These are phyloP conservation scores for Omphalotus guepiniiformis DNA, from an alignment of 768 basidiomycete genomes.

Conservation along the genomic window DNA sequence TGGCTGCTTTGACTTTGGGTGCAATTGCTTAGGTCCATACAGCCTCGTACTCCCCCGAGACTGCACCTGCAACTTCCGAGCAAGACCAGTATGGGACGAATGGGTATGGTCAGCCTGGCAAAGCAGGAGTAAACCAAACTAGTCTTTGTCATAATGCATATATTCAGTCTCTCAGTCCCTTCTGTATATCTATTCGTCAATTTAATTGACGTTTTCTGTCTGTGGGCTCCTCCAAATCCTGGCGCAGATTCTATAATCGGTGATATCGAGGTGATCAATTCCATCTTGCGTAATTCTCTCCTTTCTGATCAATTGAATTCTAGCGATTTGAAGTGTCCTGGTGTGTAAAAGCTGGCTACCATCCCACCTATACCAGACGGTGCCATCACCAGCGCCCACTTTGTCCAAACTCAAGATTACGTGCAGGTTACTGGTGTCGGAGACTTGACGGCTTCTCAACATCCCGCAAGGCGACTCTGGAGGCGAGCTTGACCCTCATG, in stretches of 20 bases:
- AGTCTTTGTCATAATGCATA: constrained; percentile 67
- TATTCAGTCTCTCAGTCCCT: constrained; percentile 34
- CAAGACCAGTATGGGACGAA: constrained; percentile 62
- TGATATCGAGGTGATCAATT: constrained; percentile 23
- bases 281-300: too few species aligned
- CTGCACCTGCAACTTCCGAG: constrained; percentile 44
- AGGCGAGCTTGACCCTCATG: constrained; percentile 51
- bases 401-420: constrained; percentile 55
- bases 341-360: constrained; percentile 49
- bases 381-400: constrained; percentile 25
- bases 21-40: constrained; percentile 34
- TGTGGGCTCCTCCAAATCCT: constrained; percentile 32
- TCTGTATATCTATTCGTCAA: constrained; percentile 23
- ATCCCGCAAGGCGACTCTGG: constrained; percentile 47
- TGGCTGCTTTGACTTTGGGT: too few species aligned
- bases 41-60: constrained; percentile 47
- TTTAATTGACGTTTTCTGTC: constrained; percentile 51
- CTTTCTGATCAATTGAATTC: too few species aligned
- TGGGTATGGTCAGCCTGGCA: constrained; percentile 64
- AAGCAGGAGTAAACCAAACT: constrained; percentile 45
- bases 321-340: constrained; percentile 38
- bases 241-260: constrained; percentile 4
- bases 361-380: constrained; percentile 57
- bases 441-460: constrained; percentile 56
- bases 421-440: constrained; percentile 55